These are phyloP conservation scores for Paraphoma chrysanthemicola DNA, from an alignment of 2,329 filamentous ascomycete species.

Conservation along the genomic window DNA sequence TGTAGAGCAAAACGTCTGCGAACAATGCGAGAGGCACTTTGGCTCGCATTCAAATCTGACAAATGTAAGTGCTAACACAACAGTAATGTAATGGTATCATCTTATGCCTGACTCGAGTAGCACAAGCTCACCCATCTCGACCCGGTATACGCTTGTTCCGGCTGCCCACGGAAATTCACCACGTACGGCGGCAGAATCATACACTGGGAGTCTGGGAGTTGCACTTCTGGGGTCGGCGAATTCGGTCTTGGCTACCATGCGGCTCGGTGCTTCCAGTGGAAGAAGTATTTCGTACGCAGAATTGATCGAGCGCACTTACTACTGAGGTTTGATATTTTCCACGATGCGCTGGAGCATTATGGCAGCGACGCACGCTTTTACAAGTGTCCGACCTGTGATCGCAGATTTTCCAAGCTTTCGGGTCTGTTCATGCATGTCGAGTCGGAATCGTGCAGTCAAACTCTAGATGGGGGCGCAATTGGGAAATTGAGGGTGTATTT, in stretches of 20 bases:
- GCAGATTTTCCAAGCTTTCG: slow-evolving; percentile 13
- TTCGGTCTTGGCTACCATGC: not conserved
- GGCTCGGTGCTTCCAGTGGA: not conserved
- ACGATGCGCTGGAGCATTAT: not conserved
- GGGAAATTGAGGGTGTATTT: not conserved
- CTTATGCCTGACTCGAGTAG: not conserved
- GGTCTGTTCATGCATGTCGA: slow-evolving; percentile 18
- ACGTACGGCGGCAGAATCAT: not conserved
- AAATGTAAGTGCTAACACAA: not conserved
- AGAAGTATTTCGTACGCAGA: not conserved
- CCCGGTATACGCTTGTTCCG: not conserved
- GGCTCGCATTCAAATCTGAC: not conserved
- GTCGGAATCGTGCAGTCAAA: slow-evolving; percentile 13
- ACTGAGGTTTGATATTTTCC: not conserved
- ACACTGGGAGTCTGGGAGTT: not conserved
- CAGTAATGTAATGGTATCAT: not conserved
- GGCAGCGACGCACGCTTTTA: not conserved
- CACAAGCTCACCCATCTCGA: not conserved
- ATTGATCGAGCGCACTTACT: not conserved
- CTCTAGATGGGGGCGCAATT: not conserved
- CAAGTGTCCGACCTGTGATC: slow-evolving; percentile 11
- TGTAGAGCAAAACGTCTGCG: not conserved
- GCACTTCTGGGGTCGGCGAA: not conserved
- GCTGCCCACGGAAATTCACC: not conserved
- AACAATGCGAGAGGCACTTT: not conserved